Evolutionary conservation across 257 asterid genomes (phyloP), one percentile per base, ranked within the genome.

Genomic region (Gardenia jasminoides): DNA sequence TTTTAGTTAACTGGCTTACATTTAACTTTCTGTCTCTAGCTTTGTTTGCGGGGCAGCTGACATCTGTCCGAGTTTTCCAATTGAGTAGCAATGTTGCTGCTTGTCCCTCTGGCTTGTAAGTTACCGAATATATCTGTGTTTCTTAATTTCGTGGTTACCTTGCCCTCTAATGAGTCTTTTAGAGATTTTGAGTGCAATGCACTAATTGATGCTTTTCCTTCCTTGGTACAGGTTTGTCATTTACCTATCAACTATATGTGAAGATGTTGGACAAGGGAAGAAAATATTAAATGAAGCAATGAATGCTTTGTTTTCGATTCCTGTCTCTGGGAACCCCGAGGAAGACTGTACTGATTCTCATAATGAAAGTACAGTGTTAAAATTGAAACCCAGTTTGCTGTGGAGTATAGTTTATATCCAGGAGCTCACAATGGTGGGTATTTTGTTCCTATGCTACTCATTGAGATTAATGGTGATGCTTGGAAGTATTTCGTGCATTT

Each of bases 31-130:
- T 59, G 69, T 50, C 36, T 81, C 82, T 82, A 95, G 98, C 94
- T 83, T 81, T 95, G 83, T 87, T 85, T 75, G 85, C 96, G 16
- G 96, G 93, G 81, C 98, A 95, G 89, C 75, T 47, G 76, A 74
- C 91, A 12, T 78, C 94, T 62, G 85, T 95, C 71, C 96, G 92
- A 44, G 93, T 81, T 77, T 89, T 92, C 76, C 98, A 93, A 86
- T 80, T 95, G 90, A 91, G 97, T 80, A 84, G 97, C 84, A 91
- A 88, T 65, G 87, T 89, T 68, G 94, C 90, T 59, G 92, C 84
- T 85, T 89, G 92, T 79, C 97, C 98, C 74, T 71, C 96, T 86
- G 94, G 92, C 84, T 87, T 87, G 99, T 92, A 86, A 87, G 99
- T 85, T 79, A 71, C 72, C 13, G 19, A 22, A 58, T 19, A 11